Conservation (phyloP, 306 rosid genomes). For the Gynostemma pentaphyllum region DNA sequence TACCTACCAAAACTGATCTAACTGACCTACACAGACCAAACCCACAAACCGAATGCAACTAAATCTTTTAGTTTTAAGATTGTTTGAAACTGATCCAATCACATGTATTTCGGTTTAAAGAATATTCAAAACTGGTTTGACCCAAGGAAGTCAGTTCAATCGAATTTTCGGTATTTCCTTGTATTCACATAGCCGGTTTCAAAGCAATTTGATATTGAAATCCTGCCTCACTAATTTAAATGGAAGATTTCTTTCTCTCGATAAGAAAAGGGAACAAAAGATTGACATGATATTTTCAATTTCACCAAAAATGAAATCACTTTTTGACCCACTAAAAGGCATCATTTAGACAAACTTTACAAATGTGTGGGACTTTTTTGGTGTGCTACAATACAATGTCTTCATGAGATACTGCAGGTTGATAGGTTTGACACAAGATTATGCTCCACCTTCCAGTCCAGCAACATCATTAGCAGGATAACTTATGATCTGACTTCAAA, state of each 20-base stretch:
- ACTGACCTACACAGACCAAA: no score
- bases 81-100: no score
- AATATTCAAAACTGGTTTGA: no score
- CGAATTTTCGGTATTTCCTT: no score
- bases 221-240: not conserved
- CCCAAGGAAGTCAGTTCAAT: no score
- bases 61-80: no score
- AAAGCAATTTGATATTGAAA: not conserved
- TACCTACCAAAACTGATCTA: no score
- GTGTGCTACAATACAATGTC: not conserved
- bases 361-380: not conserved
- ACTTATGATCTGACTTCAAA: conserved; percentile 69
- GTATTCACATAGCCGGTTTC: no score
- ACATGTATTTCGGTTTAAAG: no score
- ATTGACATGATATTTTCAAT: not conserved
- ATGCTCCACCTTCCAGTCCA: not conserved
- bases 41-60: no score
- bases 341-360: not conserved
- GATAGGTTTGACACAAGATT: not conserved
- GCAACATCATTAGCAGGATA: not conserved
- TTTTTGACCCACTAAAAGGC: not conserved
- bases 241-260: not conserved
- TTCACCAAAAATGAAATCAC: not conserved
- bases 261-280: not conserved
- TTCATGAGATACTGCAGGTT: not conserved